Evolutionary conservation across 352 stramenopile species (phyloP).

Genomic region (Phytophthora vignae): DNA sequence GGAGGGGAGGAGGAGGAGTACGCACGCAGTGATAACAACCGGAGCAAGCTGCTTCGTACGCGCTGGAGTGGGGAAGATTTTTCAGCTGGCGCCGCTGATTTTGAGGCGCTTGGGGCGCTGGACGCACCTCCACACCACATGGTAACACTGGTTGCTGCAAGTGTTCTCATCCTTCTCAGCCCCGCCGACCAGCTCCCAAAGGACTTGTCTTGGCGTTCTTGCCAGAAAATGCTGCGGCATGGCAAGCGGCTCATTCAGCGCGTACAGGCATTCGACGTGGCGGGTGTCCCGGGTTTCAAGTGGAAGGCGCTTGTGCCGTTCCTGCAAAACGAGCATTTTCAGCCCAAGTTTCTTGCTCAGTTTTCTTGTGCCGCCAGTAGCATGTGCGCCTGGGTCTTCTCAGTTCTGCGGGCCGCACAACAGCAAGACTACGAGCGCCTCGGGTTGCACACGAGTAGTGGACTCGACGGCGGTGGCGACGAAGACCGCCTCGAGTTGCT

Average conservation of each 20-base stretch:
- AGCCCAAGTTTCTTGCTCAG: slow-evolving; percentile 65
- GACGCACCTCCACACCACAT: slow-evolving; percentile 64
- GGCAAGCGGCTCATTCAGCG: slow-evolving; percentile 59
- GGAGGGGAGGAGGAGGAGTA: slow-evolving; percentile 18
- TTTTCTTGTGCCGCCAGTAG: slow-evolving; percentile 59
- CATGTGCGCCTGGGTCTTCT: slow-evolving; percentile 76
- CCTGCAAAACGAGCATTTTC: slow-evolving; percentile 75
- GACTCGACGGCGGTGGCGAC: slow-evolving; percentile 30
- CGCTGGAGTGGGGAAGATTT: slow-evolving; percentile 54
- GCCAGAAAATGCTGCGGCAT: slow-evolving; percentile 68
- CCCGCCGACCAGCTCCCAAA: slow-evolving; percentile 75
- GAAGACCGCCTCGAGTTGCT: slow-evolving; percentile 62
- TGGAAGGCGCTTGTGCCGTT: slow-evolving; percentile 79
- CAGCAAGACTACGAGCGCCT: slow-evolving; percentile 42
- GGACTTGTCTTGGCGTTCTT: slow-evolving; percentile 74
- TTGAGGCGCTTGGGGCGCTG: slow-evolving; percentile 56
- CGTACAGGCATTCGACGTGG: slow-evolving; percentile 50
- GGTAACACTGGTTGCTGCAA: slow-evolving; percentile 64
- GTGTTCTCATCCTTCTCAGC: slow-evolving; percentile 77
- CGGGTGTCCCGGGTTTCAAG: slow-evolving; percentile 65
- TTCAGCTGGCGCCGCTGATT: slow-evolving; percentile 48
- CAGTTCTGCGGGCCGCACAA: slow-evolving; percentile 46
- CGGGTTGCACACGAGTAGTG: slow-evolving; percentile 25
- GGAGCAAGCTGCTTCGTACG: slow-evolving; percentile 19
- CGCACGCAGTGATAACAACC: slow-evolving; percentile 22